Conservation (phyloP, 208 protist species). For the Wallacemonas sp. region DNA sequence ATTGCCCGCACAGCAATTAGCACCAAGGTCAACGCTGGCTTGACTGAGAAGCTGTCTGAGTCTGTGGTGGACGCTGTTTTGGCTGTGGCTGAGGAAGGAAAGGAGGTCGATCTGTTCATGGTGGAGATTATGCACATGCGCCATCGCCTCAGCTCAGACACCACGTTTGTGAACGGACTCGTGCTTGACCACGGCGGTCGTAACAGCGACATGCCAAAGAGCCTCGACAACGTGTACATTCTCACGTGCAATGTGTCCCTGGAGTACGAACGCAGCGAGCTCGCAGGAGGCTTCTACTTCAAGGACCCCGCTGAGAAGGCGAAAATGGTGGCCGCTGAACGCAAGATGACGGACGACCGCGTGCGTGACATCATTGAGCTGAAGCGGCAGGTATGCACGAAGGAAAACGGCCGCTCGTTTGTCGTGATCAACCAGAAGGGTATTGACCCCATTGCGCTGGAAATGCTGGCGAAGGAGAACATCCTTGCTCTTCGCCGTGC, state of each 20-base stretch:
- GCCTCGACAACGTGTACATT: conserved; percentile 97
- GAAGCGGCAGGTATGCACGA: conserved; percentile 96
- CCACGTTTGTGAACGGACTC: conserved; percentile 97
- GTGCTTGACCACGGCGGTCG: conserved; percentile 99
- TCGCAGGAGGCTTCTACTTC: conserved; percentile 99
- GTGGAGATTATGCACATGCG: conserved; percentile 99
- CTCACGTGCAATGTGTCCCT: conserved; percentile 99
- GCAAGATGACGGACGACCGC: conserved; percentile 96
- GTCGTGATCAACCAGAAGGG: conserved; percentile 99
- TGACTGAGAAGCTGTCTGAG: conserved; percentile 88
- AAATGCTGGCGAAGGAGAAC: conserved; percentile 98
- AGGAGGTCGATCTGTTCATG: conserved; percentile 98
- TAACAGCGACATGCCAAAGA: conserved; percentile 98
- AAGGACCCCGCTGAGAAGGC: conserved; percentile 96
- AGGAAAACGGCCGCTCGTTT: conserved; percentile 95
- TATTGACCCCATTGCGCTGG: conserved; percentile 99
- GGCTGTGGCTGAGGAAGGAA: conserved; percentile 74
- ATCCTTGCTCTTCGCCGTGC: conserved; percentile 99
- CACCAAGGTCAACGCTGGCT: conserved; percentile 92
- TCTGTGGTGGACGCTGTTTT: conserved; percentile 97
- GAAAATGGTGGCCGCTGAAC: conserved; percentile 96
- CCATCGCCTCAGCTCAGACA: conserved; percentile 96
- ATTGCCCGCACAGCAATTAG: conserved; percentile 95
- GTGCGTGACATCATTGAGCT: conserved; percentile 98
- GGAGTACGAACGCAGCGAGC: conserved; percentile 99